Base-by-base conservation (phyloP, 169 alveolate species). In the Besnoitia besnoiti region DNA sequence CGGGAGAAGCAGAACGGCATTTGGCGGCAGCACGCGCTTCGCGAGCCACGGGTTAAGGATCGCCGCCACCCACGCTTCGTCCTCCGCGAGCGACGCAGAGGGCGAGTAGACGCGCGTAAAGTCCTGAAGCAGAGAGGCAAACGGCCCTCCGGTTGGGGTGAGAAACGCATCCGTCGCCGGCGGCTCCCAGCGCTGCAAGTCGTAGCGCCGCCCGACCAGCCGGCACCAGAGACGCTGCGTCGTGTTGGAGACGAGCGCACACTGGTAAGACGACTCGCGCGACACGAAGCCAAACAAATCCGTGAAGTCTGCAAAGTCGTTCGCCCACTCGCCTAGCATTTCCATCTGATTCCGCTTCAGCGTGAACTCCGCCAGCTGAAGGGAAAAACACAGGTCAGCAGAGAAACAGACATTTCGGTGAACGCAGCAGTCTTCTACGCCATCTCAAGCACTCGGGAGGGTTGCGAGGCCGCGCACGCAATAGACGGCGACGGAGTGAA, bases 131-230 rank as follows among this genome's bases (percentile, higher is more conserved):
- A 35, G 46, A 21, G 39, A 35, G 4, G 80, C 80, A n/a, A 67
- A 67, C 47, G 42, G 42, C 42, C 39, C 80, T 10, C 62, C 62
- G 67, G 7, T 16, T 10, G 33, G 67, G 24, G 67, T 19, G 67
- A 55, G 67, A 55, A 55, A 55, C n/a, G 80, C 80, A 42, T 67
- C 80, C 30, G 67, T 19, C 39, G 44, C 12, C 44, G 80, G 80
- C 40, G 80, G 80, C 8, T 67, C 47, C 80, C 80, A 67, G 14
- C 80, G 80, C 80, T 67, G 80, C 80, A 94, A 85, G 79, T 94
- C 96, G 85, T 91, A 90, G 50, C 95, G 93, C 33, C 94, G 89
- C 0, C 96, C 96, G 21, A 94, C 85, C 27, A 94, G 90, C 5
- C 92, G 88, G n/a, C 94, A 77, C 96, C 96, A 94, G 51, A 90